A percentile compares a stretch with the other conserved stretches of the same genome.
phyloP scores from a whole-genome alignment of 1,284 basidiomycete species.

The Crepidotus sp. region DNA sequence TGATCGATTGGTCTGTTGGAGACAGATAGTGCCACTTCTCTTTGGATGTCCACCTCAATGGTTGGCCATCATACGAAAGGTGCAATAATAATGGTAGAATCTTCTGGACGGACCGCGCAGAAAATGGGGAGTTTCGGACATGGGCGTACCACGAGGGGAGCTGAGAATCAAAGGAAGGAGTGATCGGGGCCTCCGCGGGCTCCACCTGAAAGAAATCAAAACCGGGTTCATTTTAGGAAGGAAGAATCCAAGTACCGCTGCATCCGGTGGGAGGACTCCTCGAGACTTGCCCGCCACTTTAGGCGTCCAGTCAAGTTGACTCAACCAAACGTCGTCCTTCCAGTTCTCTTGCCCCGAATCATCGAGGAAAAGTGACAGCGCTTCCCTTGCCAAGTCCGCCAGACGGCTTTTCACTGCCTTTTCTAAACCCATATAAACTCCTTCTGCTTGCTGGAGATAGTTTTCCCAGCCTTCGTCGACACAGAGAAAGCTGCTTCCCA shows the following conservation, averaged over 20 bases:
- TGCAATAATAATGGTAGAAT: conserved; percentile 62
- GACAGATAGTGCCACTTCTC: conserved; percentile 28
- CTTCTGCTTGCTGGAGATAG: conserved; percentile 76
- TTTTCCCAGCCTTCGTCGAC: conserved; percentile 85
- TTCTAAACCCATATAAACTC: conserved; percentile 70
- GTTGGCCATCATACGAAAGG: conserved; percentile 57
- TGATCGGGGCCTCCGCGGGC: neutral
- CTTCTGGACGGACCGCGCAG: conserved; percentile 48
- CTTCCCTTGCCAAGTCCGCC: conserved; percentile 59
- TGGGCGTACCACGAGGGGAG: conserved; percentile 65
- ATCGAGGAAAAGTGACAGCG: conserved; percentile 40
- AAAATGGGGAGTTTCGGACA: conserved; percentile 36
- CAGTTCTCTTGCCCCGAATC: conserved; percentile 38
- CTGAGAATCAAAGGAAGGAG: neutral
- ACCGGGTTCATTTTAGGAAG: neutral
- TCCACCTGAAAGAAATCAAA: neutral
- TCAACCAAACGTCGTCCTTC: conserved; percentile 79
- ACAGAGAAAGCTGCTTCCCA: conserved; percentile 89
- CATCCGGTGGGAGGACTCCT: conserved; percentile 35
- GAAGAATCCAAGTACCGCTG: conserved; percentile 18
- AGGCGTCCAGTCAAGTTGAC: conserved; percentile 92
- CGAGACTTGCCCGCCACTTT: conserved; percentile 72
- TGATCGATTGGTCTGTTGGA: conserved; percentile 8
- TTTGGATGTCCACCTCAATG: conserved; percentile 51
- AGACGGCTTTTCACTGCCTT: conserved; percentile 64